These are phyloP conservation scores for Lactarius sp. DNA, from an alignment of 768 basidiomycete genomes.

Conservation along the genomic window DNA sequence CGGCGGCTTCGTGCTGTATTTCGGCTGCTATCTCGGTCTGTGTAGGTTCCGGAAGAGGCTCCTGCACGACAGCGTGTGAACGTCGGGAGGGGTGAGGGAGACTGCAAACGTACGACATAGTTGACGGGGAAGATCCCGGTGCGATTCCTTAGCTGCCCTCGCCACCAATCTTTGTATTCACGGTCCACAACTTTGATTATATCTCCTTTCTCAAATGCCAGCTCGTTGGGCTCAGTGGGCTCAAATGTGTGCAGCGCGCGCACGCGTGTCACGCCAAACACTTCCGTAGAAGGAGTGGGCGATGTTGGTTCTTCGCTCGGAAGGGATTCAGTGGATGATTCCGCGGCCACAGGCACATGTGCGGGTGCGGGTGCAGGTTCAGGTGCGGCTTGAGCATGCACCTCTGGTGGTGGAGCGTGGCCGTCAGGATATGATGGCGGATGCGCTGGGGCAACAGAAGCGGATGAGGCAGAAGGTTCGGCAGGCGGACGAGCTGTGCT, in stretches of 20 bases:
- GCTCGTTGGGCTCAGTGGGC: slow-evolving; percentile 82
- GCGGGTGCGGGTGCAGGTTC: neutral
- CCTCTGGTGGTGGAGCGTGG: slow-evolving; percentile 41
- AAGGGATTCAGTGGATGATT: slow-evolving; percentile 24
- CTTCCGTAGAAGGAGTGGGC: slow-evolving; percentile 30
- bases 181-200: slow-evolving; percentile 93
- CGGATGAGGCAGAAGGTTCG: slow-evolving; percentile 26
- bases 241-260: slow-evolving; percentile 86
- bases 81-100: neutral
- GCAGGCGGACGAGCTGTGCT: slow-evolving; percentile 25
- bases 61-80: slow-evolving; percentile 39
- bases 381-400: neutral
- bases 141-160: slow-evolving; percentile 83
- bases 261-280: slow-evolving; percentile 65
- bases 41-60: slow-evolving; percentile 82
- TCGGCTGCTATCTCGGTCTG: slow-evolving; percentile 71
- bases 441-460: slow-evolving; percentile 22
- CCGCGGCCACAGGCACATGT: slow-evolving; percentile 27
- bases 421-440: slow-evolving; percentile 44
- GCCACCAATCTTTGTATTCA: slow-evolving; percentile 96
- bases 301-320: slow-evolving; percentile 30
- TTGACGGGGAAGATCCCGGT: slow-evolving; percentile 97
- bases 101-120: slow-evolving; percentile 66
- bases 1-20: slow-evolving; percentile 79
- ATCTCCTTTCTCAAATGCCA: slow-evolving; percentile 89